phyloP scores from a whole-genome alignment of 352 stramenopile genomes.

The Blastocystis sp. region DNA sequence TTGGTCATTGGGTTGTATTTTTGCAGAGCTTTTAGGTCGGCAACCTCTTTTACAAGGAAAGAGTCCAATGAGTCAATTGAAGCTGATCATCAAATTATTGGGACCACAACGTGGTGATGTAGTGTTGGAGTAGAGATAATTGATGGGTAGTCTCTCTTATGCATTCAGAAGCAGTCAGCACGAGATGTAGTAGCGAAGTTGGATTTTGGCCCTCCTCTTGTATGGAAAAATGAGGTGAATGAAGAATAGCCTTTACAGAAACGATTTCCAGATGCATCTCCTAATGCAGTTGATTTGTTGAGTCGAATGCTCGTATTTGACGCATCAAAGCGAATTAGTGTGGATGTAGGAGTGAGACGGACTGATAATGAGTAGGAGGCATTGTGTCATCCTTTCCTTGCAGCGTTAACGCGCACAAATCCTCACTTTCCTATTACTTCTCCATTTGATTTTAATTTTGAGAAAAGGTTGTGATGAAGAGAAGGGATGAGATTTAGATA shows the following conservation, averaged over 20 bases:
- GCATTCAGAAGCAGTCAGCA: constrained; percentile 54
- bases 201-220: constrained; percentile 25
- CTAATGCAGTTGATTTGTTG: constrained; percentile 80
- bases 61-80: constrained; percentile 35
- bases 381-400: constrained; percentile 34
- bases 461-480: background rate
- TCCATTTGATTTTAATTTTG: constrained; percentile 16
- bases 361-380: background rate
- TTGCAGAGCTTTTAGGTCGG: constrained; percentile 73
- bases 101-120: constrained; percentile 29
- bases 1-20: constrained; percentile 89
- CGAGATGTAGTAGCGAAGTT: constrained; percentile 47
- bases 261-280: constrained; percentile 75
- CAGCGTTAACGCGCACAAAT: constrained; percentile 6
- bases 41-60: constrained; percentile 42
- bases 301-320: constrained; percentile 86
- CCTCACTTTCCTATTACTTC: constrained; percentile 8
- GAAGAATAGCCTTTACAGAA: background rate
- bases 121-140: background rate
- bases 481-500: background rate
- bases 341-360: constrained; percentile 74
- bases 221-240: background rate
- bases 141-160: background rate
- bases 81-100: constrained; percentile 52
- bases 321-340: constrained; percentile 88